Base-by-base conservation (phyloP, 177 flowering plant species). In the Tripterygium wilfordii region DNA sequence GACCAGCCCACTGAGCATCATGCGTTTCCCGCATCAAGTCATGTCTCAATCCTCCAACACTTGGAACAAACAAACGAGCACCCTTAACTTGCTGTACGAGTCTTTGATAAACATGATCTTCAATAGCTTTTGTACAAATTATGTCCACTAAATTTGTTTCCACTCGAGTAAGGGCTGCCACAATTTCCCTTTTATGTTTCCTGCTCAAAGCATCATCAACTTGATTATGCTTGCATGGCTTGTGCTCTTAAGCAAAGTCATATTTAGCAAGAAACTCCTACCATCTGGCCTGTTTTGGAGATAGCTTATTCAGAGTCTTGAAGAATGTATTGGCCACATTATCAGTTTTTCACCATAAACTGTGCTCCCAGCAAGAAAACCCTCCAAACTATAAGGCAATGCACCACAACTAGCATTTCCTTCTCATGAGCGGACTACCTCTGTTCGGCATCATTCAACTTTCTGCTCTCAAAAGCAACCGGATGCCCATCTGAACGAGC, bases 1-100 rank as follows among this genome's bases (percentile, higher is more conserved):
- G 64, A 0, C 56, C 42, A 3, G 23, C 59, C 58, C 58, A 56
- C 21, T 33, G 5, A 0, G 29, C 20, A 17, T 68, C 50, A 27
- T 45, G 48, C 16, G 31, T 51, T 32, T 53, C 60, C n/a, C 44
- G 15, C 0, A 60, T 4, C 0, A 63, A 2, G 10, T 41, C 23
- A 15, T 22, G 9, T 16, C 32, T 0, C 18, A 32, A 5, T 10
- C 32, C 39, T 5, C 32, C 42, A 23, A 26, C 27, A n/a, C 10
- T 17, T 0, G 35, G 31, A 13, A 44, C 29, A 49, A 12, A 62
- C 3, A 56, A 4, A 20, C 38, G 5, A 0, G 15, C 3, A 4
- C 58, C 57, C 20, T 60, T 56, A n/a, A n/a, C n/a, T n/a, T n/a
- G n/a, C n/a, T n/a, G n/a, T n/a, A n/a, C n/a, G n/a, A n/a, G n/a